A percentile compares a stretch with the other conserved stretches of the same genome.
phyloP scores from a whole-genome alignment of 202 grass and related monocot species.

The Sporobolus alterniflorus region DNA sequence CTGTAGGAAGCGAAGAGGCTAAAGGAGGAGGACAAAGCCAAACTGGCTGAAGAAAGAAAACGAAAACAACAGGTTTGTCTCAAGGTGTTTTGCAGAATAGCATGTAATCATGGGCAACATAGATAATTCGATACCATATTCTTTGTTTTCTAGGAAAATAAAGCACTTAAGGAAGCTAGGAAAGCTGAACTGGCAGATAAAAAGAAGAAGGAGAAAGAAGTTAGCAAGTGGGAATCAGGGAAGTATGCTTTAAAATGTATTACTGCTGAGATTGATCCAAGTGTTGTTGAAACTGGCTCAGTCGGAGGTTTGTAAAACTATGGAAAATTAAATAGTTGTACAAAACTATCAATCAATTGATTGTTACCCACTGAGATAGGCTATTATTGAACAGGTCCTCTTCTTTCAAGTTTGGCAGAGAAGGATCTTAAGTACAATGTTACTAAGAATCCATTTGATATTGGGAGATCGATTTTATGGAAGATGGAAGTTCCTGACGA shows the following conservation, averaged over 20 bases:
- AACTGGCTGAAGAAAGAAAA: constrained; percentile 45
- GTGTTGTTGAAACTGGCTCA: constrained; percentile 60
- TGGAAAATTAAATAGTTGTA: not conserved
- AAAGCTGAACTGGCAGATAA: constrained; percentile 62
- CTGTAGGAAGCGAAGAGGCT: constrained; percentile 38
- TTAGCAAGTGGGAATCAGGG: constrained; percentile 75
- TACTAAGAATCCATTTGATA: constrained; percentile 45
- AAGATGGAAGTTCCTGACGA: constrained; percentile 70
- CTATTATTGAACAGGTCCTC: constrained; percentile 50
- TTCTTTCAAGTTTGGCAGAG: constrained; percentile 66
- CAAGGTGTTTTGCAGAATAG: constrained; percentile 13
- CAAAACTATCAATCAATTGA: not conserved
- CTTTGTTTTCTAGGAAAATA: constrained; percentile 67
- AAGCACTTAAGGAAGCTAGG: constrained; percentile 62
- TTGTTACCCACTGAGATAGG: not conserved
- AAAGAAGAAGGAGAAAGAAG: constrained; percentile 75
- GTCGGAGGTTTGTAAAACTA: constrained; percentile 63
- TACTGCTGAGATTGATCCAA: constrained; percentile 66
- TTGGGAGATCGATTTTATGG: constrained; percentile 75
- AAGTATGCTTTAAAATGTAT: constrained; percentile 75
- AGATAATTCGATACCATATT: constrained; percentile 10
- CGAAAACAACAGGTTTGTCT: constrained; percentile 44
- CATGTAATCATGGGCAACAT: not conserved
- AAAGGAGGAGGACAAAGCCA: constrained; percentile 52
- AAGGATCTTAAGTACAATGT: constrained; percentile 47